phyloP scores from a whole-genome alignment of 2,329 filamentous ascomycete species.

The Fusarium palustre region DNA sequence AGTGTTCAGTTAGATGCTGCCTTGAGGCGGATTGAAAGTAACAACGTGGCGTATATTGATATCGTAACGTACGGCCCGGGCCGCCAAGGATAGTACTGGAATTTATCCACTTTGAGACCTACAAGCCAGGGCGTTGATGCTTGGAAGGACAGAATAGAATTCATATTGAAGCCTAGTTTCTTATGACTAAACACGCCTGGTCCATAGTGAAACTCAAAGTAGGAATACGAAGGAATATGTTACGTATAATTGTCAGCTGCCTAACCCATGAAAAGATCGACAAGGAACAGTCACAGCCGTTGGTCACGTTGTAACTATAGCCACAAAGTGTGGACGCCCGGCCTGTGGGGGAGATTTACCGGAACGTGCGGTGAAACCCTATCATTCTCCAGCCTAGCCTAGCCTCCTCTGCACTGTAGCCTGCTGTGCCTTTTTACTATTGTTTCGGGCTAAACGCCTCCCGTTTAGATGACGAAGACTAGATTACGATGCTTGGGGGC shows the following conservation, averaged over 20 bases:
- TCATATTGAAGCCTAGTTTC: not conserved
- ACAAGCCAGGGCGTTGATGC: not conserved
- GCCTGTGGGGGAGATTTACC: constrained; percentile 18
- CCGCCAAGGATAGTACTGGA: not conserved
- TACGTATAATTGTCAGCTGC: constrained; percentile 3
- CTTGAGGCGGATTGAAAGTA: not conserved
- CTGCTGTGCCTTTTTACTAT: not conserved
- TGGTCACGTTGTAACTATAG: constrained; percentile 28
- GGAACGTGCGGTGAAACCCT: constrained; percentile 17
- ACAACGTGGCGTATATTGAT: not conserved
- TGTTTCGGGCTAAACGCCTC: constrained; percentile 18
- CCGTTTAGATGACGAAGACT: not conserved
- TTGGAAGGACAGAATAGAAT: not conserved
- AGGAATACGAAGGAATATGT: not conserved
- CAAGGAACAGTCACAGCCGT: constrained; percentile 10
- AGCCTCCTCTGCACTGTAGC: not conserved
- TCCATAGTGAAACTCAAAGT: not conserved
- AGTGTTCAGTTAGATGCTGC: not conserved
- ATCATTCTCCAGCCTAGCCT: not conserved
- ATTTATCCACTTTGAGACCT: constrained; percentile 3
- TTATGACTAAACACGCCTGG: not conserved
- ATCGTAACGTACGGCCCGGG: not conserved
- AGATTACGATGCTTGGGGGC: constrained; percentile 1
- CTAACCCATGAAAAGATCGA: not conserved
- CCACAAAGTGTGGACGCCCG: constrained; percentile 15